Base-by-base conservation (phyloP, 2,329 filamentous ascomycete genomes). In the Penicillium sclerotigenum region DNA sequence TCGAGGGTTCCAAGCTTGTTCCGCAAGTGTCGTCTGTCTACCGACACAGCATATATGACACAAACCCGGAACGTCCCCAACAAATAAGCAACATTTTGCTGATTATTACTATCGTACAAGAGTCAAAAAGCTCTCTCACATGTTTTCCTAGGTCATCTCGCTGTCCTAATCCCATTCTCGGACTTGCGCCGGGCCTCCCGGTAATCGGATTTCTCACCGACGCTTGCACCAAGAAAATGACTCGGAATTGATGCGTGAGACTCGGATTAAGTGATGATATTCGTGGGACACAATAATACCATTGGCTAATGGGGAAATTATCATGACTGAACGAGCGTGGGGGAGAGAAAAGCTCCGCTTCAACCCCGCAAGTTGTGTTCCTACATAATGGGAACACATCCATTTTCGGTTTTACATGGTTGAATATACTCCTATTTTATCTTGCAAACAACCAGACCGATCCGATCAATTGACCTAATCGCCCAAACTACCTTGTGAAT, bases 141-240 rank as follows among this genome's bases (percentile, higher is more conserved):
- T 31, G 16, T 20, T 40, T 43, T 13, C 3, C 10, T 20, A 34
- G 36, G n/a, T 48, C 43, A 40, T 28, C 31, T 52, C n/a, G 37
- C 37, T 7, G 28, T 47, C 28, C 26, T 2, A 40, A 26, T 33
- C n/a, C 5, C 4, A 22, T 28, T 26, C 51, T 72, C 70, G 70
- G 70, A 72, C 66, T 67, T 72, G 16, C 64, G 60, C 70, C 70
- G 70, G 57, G 47, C 46, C 42, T 51, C 49, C 47, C 49, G 68
- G 65, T 43, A 61, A 34, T 71, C 69, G 68, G 68, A 62, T 62
- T 65, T 61, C 57, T 65, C 53, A 43, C 68, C 67, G 67, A 68
- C 57, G 33, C 29, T 42, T 36, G 43, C 41, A 38, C 42, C 10
- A 22, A 28, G n/a, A 37, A 46, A 33, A 34, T 46, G 29, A 26